Evolutionary conservation across 805 yeast species (phyloP).

Genomic region (Starmerella asiatica): DNA sequence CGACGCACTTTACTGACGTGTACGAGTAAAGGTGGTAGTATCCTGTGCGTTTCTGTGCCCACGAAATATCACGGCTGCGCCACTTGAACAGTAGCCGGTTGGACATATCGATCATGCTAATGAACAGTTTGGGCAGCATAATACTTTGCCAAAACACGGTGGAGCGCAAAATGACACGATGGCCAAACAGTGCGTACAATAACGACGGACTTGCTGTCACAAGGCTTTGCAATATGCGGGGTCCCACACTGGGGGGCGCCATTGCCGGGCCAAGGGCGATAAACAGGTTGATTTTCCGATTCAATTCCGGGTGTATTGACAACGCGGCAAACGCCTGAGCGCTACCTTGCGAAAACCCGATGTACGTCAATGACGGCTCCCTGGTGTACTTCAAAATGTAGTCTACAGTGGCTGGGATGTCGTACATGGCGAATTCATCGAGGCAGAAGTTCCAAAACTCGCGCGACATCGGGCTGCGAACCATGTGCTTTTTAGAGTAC

Average conservation of each 20-base stretch:
- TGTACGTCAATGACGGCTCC: conserved; percentile 40
- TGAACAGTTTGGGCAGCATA: conserved; percentile 64
- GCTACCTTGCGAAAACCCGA: conserved; percentile 89
- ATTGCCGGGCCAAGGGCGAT: conserved; percentile 90
- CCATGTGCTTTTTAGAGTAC: conserved; percentile 66
- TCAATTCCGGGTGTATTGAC: conserved; percentile 48
- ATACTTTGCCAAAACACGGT: conserved; percentile 68
- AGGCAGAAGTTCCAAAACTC: conserved; percentile 81
- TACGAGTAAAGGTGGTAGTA: conserved; percentile 83
- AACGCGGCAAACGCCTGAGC: conserved; percentile 85
- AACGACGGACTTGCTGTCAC: conserved; percentile 65
- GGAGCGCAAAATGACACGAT: conserved; percentile 57
- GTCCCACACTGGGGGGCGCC: conserved; percentile 74
- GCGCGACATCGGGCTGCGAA: conserved; percentile 31
- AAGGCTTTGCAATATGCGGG: conserved; percentile 60
- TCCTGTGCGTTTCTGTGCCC: conserved; percentile 60
- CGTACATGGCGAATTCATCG: conserved; percentile 84
- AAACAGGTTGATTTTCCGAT: conserved; percentile 40
- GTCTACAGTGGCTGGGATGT: conserved; percentile 72
- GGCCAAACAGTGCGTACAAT: conserved; percentile 59
- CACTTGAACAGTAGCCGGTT: conserved; percentile 64
- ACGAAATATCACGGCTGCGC: conserved; percentile 57
- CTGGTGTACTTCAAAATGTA: conserved; percentile 48
- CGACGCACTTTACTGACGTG: conserved; percentile 81
- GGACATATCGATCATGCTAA: conserved; percentile 56